These are phyloP conservation scores for Schizothecium vesticola DNA, from an alignment of 495 filamentous ascomycete genomes.

Conservation along the genomic window DNA sequence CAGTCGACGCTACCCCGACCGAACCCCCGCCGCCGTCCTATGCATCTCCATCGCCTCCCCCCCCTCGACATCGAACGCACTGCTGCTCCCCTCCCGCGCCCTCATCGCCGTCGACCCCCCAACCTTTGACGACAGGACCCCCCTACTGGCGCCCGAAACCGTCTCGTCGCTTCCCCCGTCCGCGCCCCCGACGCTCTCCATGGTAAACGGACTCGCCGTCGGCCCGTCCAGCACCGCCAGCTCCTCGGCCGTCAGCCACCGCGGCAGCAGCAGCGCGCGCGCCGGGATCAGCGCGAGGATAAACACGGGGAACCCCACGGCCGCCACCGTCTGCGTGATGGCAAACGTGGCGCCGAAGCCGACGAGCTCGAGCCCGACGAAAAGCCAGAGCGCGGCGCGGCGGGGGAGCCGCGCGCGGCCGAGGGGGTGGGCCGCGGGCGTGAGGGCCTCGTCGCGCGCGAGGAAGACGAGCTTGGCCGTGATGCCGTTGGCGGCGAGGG, in stretches of 20 bases:
- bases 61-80: background rate
- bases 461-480: slow-evolving; percentile 77
- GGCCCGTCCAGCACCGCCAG: slow-evolving; percentile 67
- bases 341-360: slow-evolving; percentile 86
- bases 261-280: slow-evolving; percentile 66
- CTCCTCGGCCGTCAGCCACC: slow-evolving; percentile 63
- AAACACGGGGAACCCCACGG: slow-evolving; percentile 88
- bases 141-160: background rate
- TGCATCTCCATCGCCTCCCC: background rate
- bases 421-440: slow-evolving; percentile 61
- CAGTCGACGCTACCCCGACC: background rate
- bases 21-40: background rate
- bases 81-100: background rate
- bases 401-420: slow-evolving; percentile 45
- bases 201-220: slow-evolving; percentile 77
- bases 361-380: slow-evolving; percentile 68
- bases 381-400: slow-evolving; percentile 63
- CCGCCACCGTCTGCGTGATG: slow-evolving; percentile 92
- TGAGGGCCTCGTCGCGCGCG: slow-evolving; percentile 59
- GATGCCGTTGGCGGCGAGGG: slow-evolving; percentile 77
- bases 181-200: slow-evolving; percentile 72
- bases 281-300: slow-evolving; percentile 78
- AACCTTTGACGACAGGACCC: too few relatives aligned
- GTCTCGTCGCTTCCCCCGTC: background rate
- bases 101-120: background rate